These are phyloP conservation scores for Trypanosoma cruzi DNA, from an alignment of 208 protist genomes.

Conservation along the genomic window DNA sequence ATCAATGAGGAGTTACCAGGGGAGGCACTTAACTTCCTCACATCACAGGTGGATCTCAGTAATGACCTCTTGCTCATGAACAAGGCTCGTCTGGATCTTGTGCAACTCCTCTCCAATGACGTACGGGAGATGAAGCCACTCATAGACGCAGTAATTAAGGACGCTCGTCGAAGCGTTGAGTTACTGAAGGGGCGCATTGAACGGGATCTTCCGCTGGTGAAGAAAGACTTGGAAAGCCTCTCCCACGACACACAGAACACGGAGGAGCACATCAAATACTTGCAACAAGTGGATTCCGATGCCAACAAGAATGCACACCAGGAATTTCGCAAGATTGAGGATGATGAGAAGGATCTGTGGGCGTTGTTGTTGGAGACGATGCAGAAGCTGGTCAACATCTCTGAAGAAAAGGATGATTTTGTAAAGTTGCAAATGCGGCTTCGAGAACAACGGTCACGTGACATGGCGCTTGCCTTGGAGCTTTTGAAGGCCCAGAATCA, in stretches of 20 bases:
- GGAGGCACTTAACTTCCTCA: slow-evolving; percentile 61
- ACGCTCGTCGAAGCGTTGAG: slow-evolving; percentile 42
- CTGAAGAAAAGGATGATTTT: slow-evolving; percentile 48
- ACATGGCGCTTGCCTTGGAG: slow-evolving; percentile 39
- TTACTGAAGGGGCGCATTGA: slow-evolving; percentile 41
- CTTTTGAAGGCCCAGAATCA: slow-evolving; percentile 47
- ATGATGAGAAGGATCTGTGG: slow-evolving; percentile 53
- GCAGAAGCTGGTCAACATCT: slow-evolving; percentile 37
- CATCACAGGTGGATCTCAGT: slow-evolving; percentile 79
- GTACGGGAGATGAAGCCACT: slow-evolving; percentile 48
- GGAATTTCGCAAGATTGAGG: slow-evolving; percentile 40
- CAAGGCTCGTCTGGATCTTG: slow-evolving; percentile 75
- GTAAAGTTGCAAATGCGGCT: slow-evolving; percentile 57
- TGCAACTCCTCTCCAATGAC: slow-evolving; percentile 63
- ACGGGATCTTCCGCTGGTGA: slow-evolving; percentile 43
- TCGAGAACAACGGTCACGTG: slow-evolving; percentile 53
- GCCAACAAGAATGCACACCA: slow-evolving; percentile 35
- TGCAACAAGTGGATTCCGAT: slow-evolving; percentile 39
- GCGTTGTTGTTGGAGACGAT: slow-evolving; percentile 39
- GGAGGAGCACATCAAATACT: slow-evolving; percentile 30
- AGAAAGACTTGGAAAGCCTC: slow-evolving; percentile 50
- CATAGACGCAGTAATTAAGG: slow-evolving; percentile 55
- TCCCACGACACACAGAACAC: slow-evolving; percentile 30
- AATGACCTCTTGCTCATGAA: slow-evolving; percentile 85
- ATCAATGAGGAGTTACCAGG: slow-evolving; percentile 57